phyloP scores from a whole-genome alignment of 129 eudicot species.

The Arctium minus region DNA sequence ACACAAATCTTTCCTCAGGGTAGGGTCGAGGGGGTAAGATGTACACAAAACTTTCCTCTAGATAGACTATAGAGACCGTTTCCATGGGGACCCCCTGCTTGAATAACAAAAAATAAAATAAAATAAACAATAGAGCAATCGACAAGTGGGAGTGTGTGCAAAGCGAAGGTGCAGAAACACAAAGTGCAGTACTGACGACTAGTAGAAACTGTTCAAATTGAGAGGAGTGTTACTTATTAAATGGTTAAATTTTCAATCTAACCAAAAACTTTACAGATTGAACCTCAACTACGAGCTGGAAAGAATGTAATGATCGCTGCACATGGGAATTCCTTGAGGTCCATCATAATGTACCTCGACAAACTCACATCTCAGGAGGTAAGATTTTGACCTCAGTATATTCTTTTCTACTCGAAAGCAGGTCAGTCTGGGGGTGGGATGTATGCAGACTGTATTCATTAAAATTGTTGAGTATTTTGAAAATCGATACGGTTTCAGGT shows the following conservation, averaged over 20 bases:
- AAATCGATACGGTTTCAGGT: constrained; percentile 42
- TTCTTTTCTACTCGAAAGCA: not conserved
- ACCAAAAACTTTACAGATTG: constrained; percentile 47
- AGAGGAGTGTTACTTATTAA: not conserved
- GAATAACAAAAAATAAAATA: too few relatives aligned
- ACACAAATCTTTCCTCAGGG: not conserved
- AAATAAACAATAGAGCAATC: too few relatives aligned
- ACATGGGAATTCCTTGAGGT: constrained; percentile 93
- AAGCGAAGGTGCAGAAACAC: not conserved
- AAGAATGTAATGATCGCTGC: constrained; percentile 97
- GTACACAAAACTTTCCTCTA: not conserved
- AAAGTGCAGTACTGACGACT: not conserved
- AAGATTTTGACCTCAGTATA: not conserved
- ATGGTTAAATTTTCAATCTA: not conserved
- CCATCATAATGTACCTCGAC: constrained; percentile 96
- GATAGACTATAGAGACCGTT: too few relatives aligned
- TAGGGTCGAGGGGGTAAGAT: too few relatives aligned
- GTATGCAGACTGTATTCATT: not conserved
- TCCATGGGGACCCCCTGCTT: too few relatives aligned
- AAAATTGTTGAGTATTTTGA: not conserved
- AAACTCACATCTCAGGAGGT: constrained; percentile 90
- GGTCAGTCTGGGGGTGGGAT: not conserved
- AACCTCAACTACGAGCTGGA: constrained; percentile 76
- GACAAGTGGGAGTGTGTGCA: too few relatives aligned
- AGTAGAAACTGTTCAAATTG: not conserved